Evolutionary conservation across 1,139 yeast species (phyloP), one percentile per base, ranked within the genome.

Genomic region (Zhuliangozyma blackwelliae): DNA sequence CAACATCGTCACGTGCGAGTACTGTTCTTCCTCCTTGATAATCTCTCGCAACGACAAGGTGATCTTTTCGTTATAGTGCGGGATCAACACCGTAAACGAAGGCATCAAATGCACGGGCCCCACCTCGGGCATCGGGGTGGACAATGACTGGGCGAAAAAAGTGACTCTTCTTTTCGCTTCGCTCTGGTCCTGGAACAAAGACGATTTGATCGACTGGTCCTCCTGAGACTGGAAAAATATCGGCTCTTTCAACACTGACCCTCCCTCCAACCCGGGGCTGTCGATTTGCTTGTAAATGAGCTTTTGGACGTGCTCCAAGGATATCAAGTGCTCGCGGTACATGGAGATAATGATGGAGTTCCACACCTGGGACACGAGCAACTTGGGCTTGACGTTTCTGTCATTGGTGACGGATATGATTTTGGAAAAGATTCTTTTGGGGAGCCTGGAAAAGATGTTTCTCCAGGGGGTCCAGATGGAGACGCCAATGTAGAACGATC

Each of bases 401-500:
- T 62, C 62, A 19, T 50, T 50, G 5, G 64, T 50, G 8, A 63
- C 53, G 7, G 63, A 57, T 9, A 74, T 51, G 3, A 75, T 58
- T 40, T 74, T 74, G 8, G 76, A 65, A 34, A 62, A 58, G 10
- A 75, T 73, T 41, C 80, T 54, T 40, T 72, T 72, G 2, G 81
- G 81, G 12, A 75, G 51, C 28, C 77, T 54, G 2, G 75, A 63
- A 45, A 72, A 75, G 34, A 72, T 68, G 43, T 72, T 75, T 47
- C 76, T 63, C 80, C 80, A 75, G 1, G 81, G 80, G 6, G 79
- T 73, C 75, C 77, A 73, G 16, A 75, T 68, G 1, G 79, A 72
- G 10, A 72, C 68, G 1, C 81, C 81, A 38, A 72, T 61, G 37
- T 71, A 65, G 46, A 74, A 69, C 4, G 75, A 68, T 12, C 73